phyloP scores from a whole-genome alignment of 768 basidiomycete genomes.

The Tylopilus rubrobrunneus region DNA sequence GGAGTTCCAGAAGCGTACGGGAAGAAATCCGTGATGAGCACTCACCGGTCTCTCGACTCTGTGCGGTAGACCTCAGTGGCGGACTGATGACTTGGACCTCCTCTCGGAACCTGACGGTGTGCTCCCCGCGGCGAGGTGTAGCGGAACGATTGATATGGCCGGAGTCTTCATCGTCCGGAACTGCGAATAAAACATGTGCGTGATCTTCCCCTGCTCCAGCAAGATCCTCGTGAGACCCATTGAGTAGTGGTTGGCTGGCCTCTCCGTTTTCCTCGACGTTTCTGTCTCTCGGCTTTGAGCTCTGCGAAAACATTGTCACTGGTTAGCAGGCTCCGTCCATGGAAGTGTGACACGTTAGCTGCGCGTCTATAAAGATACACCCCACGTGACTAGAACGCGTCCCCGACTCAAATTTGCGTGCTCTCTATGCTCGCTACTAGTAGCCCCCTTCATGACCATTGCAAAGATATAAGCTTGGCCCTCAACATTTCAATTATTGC shows the following conservation, averaged over 20 bases:
- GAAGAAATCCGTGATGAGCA: conserved; percentile 25
- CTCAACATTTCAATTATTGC: too few relatives aligned
- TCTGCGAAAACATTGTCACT: conserved; percentile 28
- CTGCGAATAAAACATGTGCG: conserved; percentile 46
- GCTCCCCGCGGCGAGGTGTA: conserved; percentile 35
- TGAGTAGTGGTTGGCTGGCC: conserved; percentile 57
- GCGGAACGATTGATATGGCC: conserved; percentile 33
- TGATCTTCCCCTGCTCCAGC: conserved; percentile 24
- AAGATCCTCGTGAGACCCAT: conserved; percentile 39
- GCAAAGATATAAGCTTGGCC: too few relatives aligned
- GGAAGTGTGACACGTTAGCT: conserved; percentile 1
- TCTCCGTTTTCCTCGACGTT: conserved; percentile 32
- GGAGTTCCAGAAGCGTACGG: conserved; percentile 7
- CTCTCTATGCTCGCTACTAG: too few relatives aligned
- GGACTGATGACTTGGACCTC: conserved; percentile 67
- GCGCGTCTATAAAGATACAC: background rate
- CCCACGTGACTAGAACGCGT: conserved; percentile 12
- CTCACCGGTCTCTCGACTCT: conserved; percentile 81
- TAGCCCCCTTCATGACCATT: too few relatives aligned
- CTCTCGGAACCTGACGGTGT: conserved; percentile 62
- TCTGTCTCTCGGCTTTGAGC: conserved; percentile 28
- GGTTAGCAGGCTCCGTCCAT: conserved; percentile 16
- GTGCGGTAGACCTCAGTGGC: conserved; percentile 63
- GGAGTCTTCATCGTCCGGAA: conserved; percentile 53
- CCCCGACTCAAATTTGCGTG: background rate